A percentile compares a stretch with the other conserved stretches of the same genome.
These are phyloP conservation scores for Bipolaris gigantea DNA, from an alignment of 2,329 filamentous ascomycete genomes.

Conservation along the genomic window DNA sequence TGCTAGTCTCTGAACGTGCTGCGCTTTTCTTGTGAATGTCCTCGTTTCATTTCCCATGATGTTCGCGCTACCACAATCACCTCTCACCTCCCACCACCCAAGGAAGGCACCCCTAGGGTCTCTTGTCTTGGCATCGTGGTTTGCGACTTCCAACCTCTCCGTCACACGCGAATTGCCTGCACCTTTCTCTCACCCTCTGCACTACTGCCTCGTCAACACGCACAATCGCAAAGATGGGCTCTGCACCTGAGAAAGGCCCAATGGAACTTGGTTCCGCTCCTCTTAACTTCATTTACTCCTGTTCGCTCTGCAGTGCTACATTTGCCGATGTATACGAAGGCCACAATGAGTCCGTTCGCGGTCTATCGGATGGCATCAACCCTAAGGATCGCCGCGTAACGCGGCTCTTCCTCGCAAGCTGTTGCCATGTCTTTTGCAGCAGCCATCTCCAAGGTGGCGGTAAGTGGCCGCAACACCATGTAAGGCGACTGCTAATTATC, in stretches of 20 bases:
- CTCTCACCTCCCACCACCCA: neutral
- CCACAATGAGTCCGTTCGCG: constrained; percentile 41
- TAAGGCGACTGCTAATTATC: neutral
- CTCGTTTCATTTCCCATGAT: neutral
- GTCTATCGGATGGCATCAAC: constrained; percentile 44
- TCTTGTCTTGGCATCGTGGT: constrained; percentile 22
- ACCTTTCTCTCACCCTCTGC: neutral
- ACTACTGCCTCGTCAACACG: constrained; percentile 2
- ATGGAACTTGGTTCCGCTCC: constrained; percentile 36
- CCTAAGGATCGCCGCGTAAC: constrained; percentile 46
- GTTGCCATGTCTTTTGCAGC: constrained; percentile 54
- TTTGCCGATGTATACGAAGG: constrained; percentile 51
- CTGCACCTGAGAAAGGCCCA: constrained; percentile 10
- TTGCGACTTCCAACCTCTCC: constrained; percentile 16
- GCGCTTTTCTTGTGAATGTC: neutral
- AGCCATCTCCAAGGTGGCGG: constrained; percentile 54
- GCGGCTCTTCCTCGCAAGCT: constrained; percentile 52
- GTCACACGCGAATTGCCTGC: constrained; percentile 1
- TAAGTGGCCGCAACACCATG: constrained; percentile 28
- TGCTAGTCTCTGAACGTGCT: neutral
- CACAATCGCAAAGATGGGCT: constrained; percentile 15
- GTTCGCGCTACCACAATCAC: neutral
- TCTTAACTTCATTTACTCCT: constrained; percentile 54
- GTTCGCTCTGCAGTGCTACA: constrained; percentile 51
- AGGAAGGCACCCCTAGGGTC: constrained; percentile 9